Evolutionary conservation across 306 rosid genomes (phyloP), one percentile per base, ranked within the genome.

Genomic region (Citrullus mucosospermus): DNA sequence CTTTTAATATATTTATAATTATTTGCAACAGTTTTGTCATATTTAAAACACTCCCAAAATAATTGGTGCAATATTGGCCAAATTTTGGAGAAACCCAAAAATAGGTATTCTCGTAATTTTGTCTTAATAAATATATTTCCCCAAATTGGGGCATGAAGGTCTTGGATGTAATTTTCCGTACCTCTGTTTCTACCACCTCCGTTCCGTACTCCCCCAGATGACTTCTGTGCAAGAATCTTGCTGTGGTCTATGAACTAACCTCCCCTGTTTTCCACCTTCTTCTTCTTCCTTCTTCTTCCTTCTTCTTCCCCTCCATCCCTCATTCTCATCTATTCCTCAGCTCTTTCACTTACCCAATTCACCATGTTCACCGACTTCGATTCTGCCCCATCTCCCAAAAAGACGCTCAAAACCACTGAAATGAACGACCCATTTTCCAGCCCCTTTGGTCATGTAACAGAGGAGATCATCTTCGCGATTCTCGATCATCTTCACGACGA

Each of bases 401-500:
- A 30, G 22, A 75, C 32, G 48, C 34, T 50, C 78, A 74, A 74
- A 7, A 30, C 57, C 25, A 74, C 11, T 34, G 12, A 7, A 6
- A 38, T 18, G 72, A 15, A 4, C 17, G 5, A 8, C 43, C 3
- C 69, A 62, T 62, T 15, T 25, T 25, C 50, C 75, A 75, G 30
- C 79, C 88, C 90, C 2, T 85, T 92, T 60, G 92, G 87, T 58
- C 4, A 60, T 55, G 83, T 93, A 22, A 79, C 87, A 0, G 96
- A 90, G 36, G 98, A 89, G 78, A 84, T 92, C 77, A 32, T 91
- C 5, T 83, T 87, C 78, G 17, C 65, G 7, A 88, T 93, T 80
- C 94, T 93, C 15, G 94, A 92, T 79, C 58, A 66, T 76, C 65
- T 38, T 43, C 25, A 75, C 67, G 81, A 65, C 55, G 56, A 84